These are phyloP conservation scores for Coprinopsis cinerea DNA, from an alignment of 768 basidiomycete species.

Conservation along the genomic window DNA sequence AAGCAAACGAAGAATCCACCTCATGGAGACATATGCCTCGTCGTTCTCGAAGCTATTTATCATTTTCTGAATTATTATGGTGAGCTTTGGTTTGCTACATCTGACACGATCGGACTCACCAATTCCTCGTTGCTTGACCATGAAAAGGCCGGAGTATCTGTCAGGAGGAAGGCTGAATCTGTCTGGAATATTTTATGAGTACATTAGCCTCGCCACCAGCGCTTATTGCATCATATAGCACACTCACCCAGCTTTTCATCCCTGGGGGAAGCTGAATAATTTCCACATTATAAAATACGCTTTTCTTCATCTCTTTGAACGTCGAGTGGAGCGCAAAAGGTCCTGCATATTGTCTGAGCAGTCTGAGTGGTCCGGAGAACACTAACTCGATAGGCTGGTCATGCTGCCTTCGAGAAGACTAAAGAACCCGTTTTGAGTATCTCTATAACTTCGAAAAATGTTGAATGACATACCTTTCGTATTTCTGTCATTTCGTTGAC, in stretches of 20 bases:
- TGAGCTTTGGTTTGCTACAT: not conserved
- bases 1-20: slow-evolving; percentile 23
- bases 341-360: slow-evolving; percentile 21
- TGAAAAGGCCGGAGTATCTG: not conserved
- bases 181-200: not conserved
- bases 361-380: slow-evolving; percentile 19
- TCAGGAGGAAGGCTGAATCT: not conserved
- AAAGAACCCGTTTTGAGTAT: not conserved
- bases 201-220: not conserved
- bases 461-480: slow-evolving; percentile 17
- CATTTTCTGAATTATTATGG: too few relatives aligned
- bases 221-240: not conserved
- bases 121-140: not conserved
- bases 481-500: slow-evolving; percentile 15
- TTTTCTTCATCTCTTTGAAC: slow-evolving; percentile 25
- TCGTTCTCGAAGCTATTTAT: slow-evolving; percentile 26
- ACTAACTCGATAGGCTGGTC: slow-evolving; percentile 19
- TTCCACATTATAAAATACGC: slow-evolving; percentile 22
- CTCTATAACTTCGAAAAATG: not conserved
- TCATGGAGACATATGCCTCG: slow-evolving; percentile 20
- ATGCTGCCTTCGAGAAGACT: slow-evolving; percentile 20
- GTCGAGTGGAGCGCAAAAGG: slow-evolving; percentile 25
- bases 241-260: slow-evolving; percentile 22
- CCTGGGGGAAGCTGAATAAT: slow-evolving; percentile 21
- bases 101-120: not conserved